These are phyloP conservation scores for Aspergillus ochraceus DNA, from an alignment of 2,329 filamentous ascomycete species.

Conservation along the genomic window DNA sequence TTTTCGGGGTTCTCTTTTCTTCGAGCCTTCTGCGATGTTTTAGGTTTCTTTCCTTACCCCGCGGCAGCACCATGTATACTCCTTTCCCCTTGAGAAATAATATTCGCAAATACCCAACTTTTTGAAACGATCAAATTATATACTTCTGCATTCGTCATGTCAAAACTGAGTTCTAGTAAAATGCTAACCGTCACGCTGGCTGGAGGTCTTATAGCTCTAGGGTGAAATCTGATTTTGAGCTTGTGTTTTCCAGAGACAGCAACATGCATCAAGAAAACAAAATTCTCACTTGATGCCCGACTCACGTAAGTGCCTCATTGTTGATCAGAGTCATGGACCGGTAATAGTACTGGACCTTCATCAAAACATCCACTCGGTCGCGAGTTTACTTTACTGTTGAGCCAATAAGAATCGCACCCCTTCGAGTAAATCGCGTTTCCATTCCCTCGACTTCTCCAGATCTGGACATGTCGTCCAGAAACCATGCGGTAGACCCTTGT, in stretches of 20 bases:
- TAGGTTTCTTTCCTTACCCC: neutral
- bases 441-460: constrained; percentile 29
- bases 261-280: no score
- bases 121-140: neutral
- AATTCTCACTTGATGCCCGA: no score
- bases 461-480: constrained; percentile 29
- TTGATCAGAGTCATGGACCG: no score
- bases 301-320: no score
- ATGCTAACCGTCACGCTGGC: neutral
- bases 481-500: constrained; percentile 41
- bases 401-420: constrained; percentile 10
- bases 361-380: no score
- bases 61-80: neutral
- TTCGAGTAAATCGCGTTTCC: constrained; percentile 30
- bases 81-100: neutral
- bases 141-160: neutral
- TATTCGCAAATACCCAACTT: neutral
- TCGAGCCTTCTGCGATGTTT: neutral
- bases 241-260: neutral
- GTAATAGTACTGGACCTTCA: no score
- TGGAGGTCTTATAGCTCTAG: neutral
- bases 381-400: no score
- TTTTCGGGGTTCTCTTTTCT: neutral
- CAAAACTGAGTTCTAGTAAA: neutral
- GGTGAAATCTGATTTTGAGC: no score